Base-by-base conservation (phyloP, 202 grass and related monocot species). In the Brachypodium distachyon region DNA sequence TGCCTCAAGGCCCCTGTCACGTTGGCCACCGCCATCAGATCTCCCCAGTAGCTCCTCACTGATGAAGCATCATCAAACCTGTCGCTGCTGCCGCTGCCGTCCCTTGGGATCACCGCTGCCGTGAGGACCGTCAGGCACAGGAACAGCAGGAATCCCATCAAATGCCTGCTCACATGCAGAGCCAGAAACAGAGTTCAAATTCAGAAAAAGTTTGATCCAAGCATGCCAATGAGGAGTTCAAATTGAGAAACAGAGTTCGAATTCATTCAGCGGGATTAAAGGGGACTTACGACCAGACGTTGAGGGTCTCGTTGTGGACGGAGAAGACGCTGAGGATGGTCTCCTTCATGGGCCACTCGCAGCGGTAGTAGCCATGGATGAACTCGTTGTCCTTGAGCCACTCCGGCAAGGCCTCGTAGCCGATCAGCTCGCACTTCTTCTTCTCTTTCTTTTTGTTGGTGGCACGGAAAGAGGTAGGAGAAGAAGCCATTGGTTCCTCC, bases 351-450 rank as follows among this genome's bases (percentile, higher is more conserved):
- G 95, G 89, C 95, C 95, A 98, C 84, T 98, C 87, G 43, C 89
- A 92, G 0, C 95, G 83, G 70, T 98, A 95, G 81, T 92, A 87
- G 39, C 85, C 73, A 11, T 78, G 67, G 79, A 98, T 98, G 76
- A 89, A 98, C 85, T 98, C 95, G 58, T 98, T 98, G 68, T 95
- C 89, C 80, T 95, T 95, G 87, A 98, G 87, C 85, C 88, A 98
- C 7, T 90, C 77, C 2, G 91, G 95, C 57, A 98, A 62, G 17
- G 78, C 77, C 4, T 86, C 60, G 43, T 88, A 98, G 34, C 78
- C 40, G 28, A 98, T 49, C 41, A 98, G 73, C 82, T 92, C 85
- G 7, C 64, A 80, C 32, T 83, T 79, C 4, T 33, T 62, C 52
- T 63, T 49, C 9, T 48, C 19, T 29, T 58, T 21, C 34, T 64